phyloP scores from a whole-genome alignment of 768 basidiomycete genomes.

The Amanita subjunquillea region DNA sequence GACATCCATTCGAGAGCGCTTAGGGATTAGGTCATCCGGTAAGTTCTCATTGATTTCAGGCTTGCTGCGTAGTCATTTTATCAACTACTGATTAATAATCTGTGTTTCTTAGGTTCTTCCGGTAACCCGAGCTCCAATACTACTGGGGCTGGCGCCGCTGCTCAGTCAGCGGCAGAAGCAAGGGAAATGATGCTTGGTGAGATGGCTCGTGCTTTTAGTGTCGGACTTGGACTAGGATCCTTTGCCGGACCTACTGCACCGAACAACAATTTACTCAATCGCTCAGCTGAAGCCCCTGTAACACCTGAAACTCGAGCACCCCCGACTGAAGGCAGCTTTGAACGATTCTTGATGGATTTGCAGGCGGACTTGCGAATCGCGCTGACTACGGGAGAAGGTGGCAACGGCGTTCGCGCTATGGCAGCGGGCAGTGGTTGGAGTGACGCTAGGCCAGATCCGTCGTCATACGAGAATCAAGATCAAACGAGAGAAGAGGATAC shows the following conservation, averaged over 20 bases:
- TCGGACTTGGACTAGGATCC: slow-evolving; percentile 46
- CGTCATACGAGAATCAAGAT: not conserved
- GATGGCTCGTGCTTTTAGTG: slow-evolving; percentile 73
- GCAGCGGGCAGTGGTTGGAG: slow-evolving; percentile 5
- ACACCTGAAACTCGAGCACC: slow-evolving; percentile 9
- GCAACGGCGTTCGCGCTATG: slow-evolving; percentile 5
- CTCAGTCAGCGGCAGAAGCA: slow-evolving; percentile 30
- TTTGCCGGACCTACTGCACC: slow-evolving; percentile 10
- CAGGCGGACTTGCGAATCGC: slow-evolving; percentile 64
- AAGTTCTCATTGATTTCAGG: slow-evolving; percentile 9
- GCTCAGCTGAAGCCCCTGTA: not conserved
- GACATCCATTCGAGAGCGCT: slow-evolving; percentile 57
- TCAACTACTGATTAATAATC: not conserved
- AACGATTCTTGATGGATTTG: slow-evolving; percentile 70
- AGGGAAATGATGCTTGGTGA: slow-evolving; percentile 68
- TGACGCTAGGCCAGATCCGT: not conserved
- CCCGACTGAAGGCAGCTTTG: slow-evolving; percentile 60
- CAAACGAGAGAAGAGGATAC: not conserved
- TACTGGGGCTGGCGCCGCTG: not conserved
- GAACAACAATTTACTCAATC: not conserved
- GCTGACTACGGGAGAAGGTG: slow-evolving; percentile 29
- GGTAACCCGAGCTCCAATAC: not conserved
- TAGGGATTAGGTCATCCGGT: slow-evolving; percentile 36
- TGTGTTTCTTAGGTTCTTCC: not conserved
- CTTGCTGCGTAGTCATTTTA: not conserved